Percentiles rank a stretch among this genome's conserved stretches.
Evolutionary conservation across 2,329 filamentous ascomycete genomes (phyloP).

Genomic region (Cladosporium sp.): DNA sequence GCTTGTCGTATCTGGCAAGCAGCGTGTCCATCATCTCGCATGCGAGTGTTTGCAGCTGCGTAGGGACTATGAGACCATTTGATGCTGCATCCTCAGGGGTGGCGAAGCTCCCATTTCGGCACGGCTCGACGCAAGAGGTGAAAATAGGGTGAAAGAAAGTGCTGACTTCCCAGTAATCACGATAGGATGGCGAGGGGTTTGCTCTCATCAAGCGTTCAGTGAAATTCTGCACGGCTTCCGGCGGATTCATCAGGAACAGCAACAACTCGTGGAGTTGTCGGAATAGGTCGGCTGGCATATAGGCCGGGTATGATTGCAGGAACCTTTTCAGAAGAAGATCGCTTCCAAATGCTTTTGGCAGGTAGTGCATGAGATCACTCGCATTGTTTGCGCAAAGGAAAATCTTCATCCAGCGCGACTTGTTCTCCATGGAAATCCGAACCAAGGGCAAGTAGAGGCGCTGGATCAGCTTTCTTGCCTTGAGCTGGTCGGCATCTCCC

Average conservation of each 20-base stretch:
- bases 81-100: slow-evolving; percentile 20
- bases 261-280: slow-evolving; percentile 22
- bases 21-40: slow-evolving; percentile 9
- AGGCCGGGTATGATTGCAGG: slow-evolving; percentile 8
- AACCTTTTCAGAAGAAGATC: slow-evolving; percentile 10
- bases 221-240: neutral
- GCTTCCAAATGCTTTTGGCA: slow-evolving; percentile 8
- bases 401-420: slow-evolving; percentile 17
- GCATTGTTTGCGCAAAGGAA: slow-evolving; percentile 8
- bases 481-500: neutral
- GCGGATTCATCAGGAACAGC: neutral
- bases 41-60: slow-evolving; percentile 13
- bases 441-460: slow-evolving; percentile 19
- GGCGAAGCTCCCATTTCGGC: slow-evolving; percentile 16
- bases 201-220: neutral
- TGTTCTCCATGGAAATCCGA: slow-evolving; percentile 12
- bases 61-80: slow-evolving; percentile 18
- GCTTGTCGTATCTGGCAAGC: slow-evolving; percentile 7
- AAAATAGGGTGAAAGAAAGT: neutral
- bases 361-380: neutral
- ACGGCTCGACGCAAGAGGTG: neutral
- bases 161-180: neutral
- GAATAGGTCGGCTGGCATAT: slow-evolving; percentile 19
- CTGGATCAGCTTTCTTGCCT: slow-evolving; percentile 11
- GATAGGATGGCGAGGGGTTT: neutral